Evolutionary conservation across 139 green algal genomes (phyloP).

Genomic region (Chlamydomonas schloesseri): DNA sequence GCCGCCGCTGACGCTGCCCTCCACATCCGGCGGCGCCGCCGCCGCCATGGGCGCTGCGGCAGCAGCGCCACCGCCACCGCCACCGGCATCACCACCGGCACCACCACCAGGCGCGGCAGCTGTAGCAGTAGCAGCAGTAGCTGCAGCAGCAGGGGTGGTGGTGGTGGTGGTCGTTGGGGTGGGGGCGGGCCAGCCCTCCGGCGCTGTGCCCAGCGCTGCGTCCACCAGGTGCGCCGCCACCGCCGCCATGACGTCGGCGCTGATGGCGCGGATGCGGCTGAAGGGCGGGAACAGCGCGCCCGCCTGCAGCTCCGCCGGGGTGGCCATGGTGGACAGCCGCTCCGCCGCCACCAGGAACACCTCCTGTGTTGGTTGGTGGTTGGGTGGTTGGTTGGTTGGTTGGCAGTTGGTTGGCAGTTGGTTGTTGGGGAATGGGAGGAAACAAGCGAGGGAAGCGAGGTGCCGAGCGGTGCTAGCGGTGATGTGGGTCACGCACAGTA

Average conservation of each 20-base stretch:
- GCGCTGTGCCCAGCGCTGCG: constrained; percentile 8
- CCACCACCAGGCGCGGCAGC: no score
- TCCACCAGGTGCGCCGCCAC: constrained; percentile 33
- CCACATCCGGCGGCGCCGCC: no score
- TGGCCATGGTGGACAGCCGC: constrained; percentile 61
- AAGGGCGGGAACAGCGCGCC: constrained; percentile 68
- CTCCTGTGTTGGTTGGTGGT: constrained; percentile 46
- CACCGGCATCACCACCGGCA: no score
- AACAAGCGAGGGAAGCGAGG: background rate
- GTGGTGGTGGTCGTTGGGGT: background rate
- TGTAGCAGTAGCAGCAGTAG: background rate
- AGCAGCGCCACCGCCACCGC: no score
- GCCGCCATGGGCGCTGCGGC: no score
- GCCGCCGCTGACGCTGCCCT: no score
- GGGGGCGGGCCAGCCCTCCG: constrained; percentile 11
- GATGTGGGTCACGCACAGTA: no score
- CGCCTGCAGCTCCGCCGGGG: constrained; percentile 3
- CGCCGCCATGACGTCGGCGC: constrained; percentile 41
- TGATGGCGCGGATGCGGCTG: constrained; percentile 53
- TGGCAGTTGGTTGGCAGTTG: no score
- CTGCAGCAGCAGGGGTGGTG: background rate
- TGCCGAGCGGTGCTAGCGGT: no score
- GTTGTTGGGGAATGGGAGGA: no score
- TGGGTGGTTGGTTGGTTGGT: no score
- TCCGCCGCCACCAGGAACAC: constrained; percentile 83